Evolutionary conservation across 148 eudicot genomes (phyloP), one percentile per base, ranked within the genome.

Genomic region (Heliosperma pusillum): DNA sequence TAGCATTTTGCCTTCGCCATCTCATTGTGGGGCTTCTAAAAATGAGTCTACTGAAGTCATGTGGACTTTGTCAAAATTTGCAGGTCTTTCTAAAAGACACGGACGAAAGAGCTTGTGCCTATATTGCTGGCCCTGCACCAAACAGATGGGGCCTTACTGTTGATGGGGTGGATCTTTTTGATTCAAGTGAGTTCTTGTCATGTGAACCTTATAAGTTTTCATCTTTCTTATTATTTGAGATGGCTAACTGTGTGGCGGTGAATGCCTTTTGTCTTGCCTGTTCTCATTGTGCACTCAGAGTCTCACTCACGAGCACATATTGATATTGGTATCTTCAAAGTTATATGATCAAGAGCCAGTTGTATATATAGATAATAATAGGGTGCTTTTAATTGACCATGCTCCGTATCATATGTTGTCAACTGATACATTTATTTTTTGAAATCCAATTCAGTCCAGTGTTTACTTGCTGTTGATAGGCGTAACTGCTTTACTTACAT

Each of bases 31-130:
- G 10, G 24, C 33, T 20, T 45, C 72, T 22, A 22, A 7, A 69
- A 69, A 24, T 10, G 24, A 67, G 56, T 69, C 5, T n/a, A 42
- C 4, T n/a, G 72, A 45, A 47, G 10, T 66, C 60, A 70, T 24
- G 60, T 26, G 60, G 33, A 33, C 26, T 24, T 42, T 40, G 16
- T 67, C 12, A 25, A 52, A 70, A 13, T 72, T 56, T 45, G 10
- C 85, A 96, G 99, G 95, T 96, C 67, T 89, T 87, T 78, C 73
- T 96, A 76, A 92, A 90, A 82, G 99, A 96, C 83, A 96, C 99
- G 24, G 99, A 96, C 83, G 99, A 96, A 87, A 87, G 99, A 84
- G 99, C 99, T 29, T 92, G 99, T 82, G 99, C 99, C 30, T 96
- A 90, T 75, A 92, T 92, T 81, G 99, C 99, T 15, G 99, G 99